Base-by-base conservation (phyloP, 768 basidiomycete genomes). In the Naganishia randhawae region DNA sequence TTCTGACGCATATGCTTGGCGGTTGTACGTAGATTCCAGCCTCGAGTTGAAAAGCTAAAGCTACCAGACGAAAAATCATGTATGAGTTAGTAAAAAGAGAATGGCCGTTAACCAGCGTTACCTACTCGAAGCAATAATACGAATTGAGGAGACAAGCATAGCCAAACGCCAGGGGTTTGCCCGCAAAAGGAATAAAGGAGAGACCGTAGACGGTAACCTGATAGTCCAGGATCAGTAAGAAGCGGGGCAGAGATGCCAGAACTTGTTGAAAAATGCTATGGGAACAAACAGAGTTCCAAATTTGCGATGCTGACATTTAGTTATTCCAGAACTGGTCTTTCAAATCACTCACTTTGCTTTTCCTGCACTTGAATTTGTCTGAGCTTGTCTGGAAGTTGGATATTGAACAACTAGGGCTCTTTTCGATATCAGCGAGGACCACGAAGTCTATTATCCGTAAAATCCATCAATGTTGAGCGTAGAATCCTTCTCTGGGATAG, bases 91-190 rank as follows among this genome's bases (percentile, higher is more conserved):
- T 13, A 33, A 32, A 53, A 14, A 27, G 31, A 64, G 68, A 13
- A 10, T 19, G 31, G 25, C 29, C 27, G 27, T 41, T 70, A 54
- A 75, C 75, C 19, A 10, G 35, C 5, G 19, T 10, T 2, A 61
- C 57, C 16, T 39, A 61, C 57, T 78, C 77, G 66, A 78, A 80
- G 70, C 70, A 78, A 64, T 80, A 79, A 68, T 72, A 80, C 11
- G 74, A 67, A 61, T 78, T 73, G 48, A 79, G 74, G 52, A 76
- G 69, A 63, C 73, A 73, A 69, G 77, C 75, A 69, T 79, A 80
- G 13, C 48, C 39, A 29, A 76, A 73, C 11, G 74, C 69, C 14
- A 70, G 35, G 31, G 65, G 51, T 41, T 69, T 50, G 3, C 78
- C 78, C 22, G 78, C 13, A 27, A 75, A 31, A 9, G 74, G 76